Evolutionary conservation across 345 rosid genomes (phyloP), one percentile per base, ranked within the genome.

Genomic region (Citrus medica): DNA sequence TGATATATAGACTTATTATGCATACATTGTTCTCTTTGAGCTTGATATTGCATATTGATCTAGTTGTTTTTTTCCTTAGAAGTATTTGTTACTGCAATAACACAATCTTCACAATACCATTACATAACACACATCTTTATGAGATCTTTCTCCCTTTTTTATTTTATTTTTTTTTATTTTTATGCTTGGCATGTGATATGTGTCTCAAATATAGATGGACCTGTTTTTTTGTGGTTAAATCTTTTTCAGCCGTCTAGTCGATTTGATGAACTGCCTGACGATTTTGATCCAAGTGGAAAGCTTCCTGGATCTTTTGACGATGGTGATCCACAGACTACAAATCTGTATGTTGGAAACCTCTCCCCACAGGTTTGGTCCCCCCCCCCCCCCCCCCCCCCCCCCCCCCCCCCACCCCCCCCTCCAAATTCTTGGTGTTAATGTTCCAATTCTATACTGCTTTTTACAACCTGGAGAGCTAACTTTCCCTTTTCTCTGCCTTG

Each of bases 241-340:
- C 67, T 77, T 81, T 79, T 76, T 48, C 87, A 97, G 99, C 93
- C 92, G 73, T 90, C 98, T 75, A 96, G 92, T 88, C 90, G 98
- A 75, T 92, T 93, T 83, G 99, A 97, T 87, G 99, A 97, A 78
- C 89, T 97, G 48, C 96, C 93, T 66, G 99, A 94, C 86, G 99
- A 94, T 68, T 94, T 97, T 82, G 99, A 97, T 90, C 98, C 98
- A 71, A 94, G 94, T 85, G 99, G 98, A 82, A 97, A 83, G 88
- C 81, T 91, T 73, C 92, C 91, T 70, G 99, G 99, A 84, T 97
- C 99, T 33, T 92, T 97, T 90, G 98, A 97, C 75, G 99, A 97
- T 81, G 98, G 97, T 82, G 99, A 97, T 85, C 99, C 99, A 38
- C 99, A 94, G 79, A 97, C 99, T 65, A 94, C 98, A 17, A 97